Evolutionary conservation across 192 early-diverging fungal species (phyloP).

Genomic region (Thoreauomyces humboldtii): DNA sequence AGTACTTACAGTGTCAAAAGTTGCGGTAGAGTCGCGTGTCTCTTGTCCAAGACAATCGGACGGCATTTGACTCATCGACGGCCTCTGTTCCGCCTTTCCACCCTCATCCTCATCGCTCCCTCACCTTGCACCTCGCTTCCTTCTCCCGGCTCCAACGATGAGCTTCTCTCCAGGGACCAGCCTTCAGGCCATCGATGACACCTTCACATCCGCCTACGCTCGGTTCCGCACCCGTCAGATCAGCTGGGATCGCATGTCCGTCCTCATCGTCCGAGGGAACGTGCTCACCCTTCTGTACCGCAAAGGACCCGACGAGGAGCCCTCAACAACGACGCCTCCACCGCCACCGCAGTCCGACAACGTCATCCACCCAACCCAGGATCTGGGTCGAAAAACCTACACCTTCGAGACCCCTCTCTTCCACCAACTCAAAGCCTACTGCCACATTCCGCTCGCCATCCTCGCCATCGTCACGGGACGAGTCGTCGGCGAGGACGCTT

Average conservation of each 20-base stretch:
- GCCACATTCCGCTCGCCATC: conserved; percentile 22
- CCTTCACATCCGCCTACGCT: background rate
- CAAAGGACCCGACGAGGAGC: too few species aligned
- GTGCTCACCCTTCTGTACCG: conserved; percentile 1
- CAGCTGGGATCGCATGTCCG: conserved; percentile 3
- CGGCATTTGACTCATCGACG: too few species aligned
- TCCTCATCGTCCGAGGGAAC: conserved; percentile 11
- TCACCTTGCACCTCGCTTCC: too few species aligned
- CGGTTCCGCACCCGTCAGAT: background rate
- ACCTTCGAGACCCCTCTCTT: conserved; percentile 12
- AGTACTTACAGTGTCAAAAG: too few species aligned
- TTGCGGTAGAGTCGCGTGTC: too few species aligned
- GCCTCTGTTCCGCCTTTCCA: too few species aligned
- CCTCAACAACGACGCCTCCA: too few species aligned
- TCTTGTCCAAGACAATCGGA: too few species aligned
- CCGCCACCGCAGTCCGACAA: background rate
- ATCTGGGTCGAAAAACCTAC: background rate
- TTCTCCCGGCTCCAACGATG: too few species aligned
- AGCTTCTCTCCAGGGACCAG: too few species aligned
- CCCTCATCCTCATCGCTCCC: too few species aligned
- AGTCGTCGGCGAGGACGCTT: background rate
- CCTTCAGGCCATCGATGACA: too few species aligned
- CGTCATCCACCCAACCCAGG: background rate
- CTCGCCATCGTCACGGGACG: conserved; percentile 2
- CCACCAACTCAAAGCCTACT: conserved; percentile 20